phyloP scores from a whole-genome alignment of 768 basidiomycete species.

The Kwoniella heveanensis region DNA sequence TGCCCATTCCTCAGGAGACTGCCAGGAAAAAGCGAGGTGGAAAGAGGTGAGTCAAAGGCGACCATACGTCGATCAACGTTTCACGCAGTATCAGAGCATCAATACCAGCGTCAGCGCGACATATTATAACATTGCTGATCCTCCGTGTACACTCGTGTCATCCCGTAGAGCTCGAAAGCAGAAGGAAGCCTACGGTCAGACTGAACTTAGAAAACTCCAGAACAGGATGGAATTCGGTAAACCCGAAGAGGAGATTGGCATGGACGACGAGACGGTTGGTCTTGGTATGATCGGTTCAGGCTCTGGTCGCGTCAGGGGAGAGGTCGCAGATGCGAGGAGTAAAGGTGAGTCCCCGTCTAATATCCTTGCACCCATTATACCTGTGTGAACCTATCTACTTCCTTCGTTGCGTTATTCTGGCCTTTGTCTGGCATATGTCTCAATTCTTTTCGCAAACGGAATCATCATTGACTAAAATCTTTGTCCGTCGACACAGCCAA shows the following conservation, averaged over 20 bases:
- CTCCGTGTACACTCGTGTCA: no score
- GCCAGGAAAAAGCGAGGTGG: constrained; percentile 92
- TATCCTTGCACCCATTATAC: not conserved
- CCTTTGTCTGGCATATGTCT: no score
- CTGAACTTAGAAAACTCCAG: constrained; percentile 93
- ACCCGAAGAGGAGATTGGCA: constrained; percentile 92
- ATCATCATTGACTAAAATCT: no score
- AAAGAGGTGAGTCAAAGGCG: constrained; percentile 67
- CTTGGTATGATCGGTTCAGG: constrained; percentile 91
- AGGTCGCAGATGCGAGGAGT: constrained; percentile 83
- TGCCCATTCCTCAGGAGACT: constrained; percentile 92
- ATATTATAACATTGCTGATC: no score
- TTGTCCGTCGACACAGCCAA: constrained; percentile 70
- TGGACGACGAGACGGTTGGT: constrained; percentile 96
- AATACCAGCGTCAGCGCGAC: no score
- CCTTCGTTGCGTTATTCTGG: no score
- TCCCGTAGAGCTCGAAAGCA: constrained; percentile 80
- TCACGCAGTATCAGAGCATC: no score
- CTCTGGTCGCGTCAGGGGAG: constrained; percentile 86
- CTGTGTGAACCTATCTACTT: not conserved
- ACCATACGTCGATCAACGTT: no score
- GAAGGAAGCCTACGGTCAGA: constrained; percentile 97
- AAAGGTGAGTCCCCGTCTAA: constrained; percentile 79
- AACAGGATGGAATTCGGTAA: constrained; percentile 96
- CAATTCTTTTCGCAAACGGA: no score